Conservation (phyloP, 31 red algal species). For the Bonnemaisonia californica region DNA sequence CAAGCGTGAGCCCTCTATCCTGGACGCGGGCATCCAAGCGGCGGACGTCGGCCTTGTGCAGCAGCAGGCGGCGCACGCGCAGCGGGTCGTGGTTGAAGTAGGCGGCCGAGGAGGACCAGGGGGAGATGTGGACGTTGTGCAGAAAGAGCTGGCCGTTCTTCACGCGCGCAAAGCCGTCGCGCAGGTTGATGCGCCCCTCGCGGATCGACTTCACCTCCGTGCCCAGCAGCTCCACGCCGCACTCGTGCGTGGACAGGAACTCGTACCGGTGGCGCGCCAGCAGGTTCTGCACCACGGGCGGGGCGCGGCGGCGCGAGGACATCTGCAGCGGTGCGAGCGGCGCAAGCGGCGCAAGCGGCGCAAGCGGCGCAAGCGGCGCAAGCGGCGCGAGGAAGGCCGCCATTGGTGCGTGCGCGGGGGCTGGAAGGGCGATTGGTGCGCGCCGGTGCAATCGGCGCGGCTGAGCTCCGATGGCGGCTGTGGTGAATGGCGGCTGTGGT, state of each 20-base stretch:
- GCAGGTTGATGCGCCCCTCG: constrained; percentile 66
- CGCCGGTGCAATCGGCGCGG: too few species aligned
- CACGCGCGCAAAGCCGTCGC: constrained; percentile 83
- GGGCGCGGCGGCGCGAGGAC: neutral
- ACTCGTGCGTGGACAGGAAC: constrained; percentile 74
- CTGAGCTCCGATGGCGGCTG: too few species aligned
- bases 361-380: too few species aligned
- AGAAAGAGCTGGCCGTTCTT: constrained; percentile 77
- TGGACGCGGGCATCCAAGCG: constrained; percentile 47
- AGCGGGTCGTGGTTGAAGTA: constrained; percentile 84
- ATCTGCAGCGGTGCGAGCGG: neutral
- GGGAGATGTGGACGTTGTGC: constrained; percentile 79
- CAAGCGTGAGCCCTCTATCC: constrained; percentile 81
- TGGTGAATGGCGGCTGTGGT: too few species aligned
- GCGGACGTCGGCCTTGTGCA: constrained; percentile 87
- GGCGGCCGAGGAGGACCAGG: constrained; percentile 22
- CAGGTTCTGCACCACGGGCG: constrained; percentile 65
- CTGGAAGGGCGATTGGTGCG: too few species aligned
- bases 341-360: neutral
- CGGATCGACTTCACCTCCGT: constrained; percentile 92
- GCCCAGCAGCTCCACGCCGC: constrained; percentile 83
- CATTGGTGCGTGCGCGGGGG: too few species aligned
- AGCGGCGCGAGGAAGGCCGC: too few species aligned
- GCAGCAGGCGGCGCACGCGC: constrained; percentile 71
- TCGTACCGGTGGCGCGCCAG: constrained; percentile 72